phyloP scores from a whole-genome alignment of 257 asterid species.

The Nicotiana benthamiana region DNA sequence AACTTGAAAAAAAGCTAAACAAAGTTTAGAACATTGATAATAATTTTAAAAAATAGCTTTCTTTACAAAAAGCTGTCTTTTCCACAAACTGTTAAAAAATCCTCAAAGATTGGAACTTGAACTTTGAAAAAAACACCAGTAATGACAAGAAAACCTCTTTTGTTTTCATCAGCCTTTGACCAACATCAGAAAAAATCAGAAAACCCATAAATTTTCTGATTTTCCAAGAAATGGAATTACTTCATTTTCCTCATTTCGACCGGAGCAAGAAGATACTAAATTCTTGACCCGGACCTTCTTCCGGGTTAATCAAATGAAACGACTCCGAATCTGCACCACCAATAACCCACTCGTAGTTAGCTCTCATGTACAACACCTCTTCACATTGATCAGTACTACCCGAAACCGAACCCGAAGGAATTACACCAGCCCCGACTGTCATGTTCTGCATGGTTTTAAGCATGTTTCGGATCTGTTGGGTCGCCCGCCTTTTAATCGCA shows the following conservation, averaged over 20 bases:
- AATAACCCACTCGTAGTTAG: constrained; percentile 71
- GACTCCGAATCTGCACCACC: constrained; percentile 91
- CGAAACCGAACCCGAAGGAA: constrained; percentile 50
- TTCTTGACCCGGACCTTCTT: constrained; percentile 76
- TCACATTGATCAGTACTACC: constrained; percentile 30
- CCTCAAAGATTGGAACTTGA: constrained; percentile 1
- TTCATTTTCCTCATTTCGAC: constrained; percentile 33
- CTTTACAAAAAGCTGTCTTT: neutral
- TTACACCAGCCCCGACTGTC: constrained; percentile 89
- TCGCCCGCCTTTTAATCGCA: constrained; percentile 56
- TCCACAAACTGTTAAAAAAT: neutral
- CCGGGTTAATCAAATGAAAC: constrained; percentile 87
- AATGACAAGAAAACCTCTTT: neutral
- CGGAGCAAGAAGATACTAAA: constrained; percentile 86
- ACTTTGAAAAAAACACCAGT: neutral
- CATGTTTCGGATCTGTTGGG: constrained; percentile 45
- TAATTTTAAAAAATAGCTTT: constrained; percentile 3
- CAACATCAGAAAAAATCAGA: neutral
- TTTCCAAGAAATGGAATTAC: neutral
- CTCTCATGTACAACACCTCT: constrained; percentile 91
- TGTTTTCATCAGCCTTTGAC: neutral
- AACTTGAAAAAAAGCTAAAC: neutral
- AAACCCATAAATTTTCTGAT: neutral
- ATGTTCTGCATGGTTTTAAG: constrained; percentile 70
- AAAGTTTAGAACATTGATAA: neutral